Evolutionary conservation across 116 monocot species (phyloP).

Genomic region (Phalaenopsis hybrid): DNA sequence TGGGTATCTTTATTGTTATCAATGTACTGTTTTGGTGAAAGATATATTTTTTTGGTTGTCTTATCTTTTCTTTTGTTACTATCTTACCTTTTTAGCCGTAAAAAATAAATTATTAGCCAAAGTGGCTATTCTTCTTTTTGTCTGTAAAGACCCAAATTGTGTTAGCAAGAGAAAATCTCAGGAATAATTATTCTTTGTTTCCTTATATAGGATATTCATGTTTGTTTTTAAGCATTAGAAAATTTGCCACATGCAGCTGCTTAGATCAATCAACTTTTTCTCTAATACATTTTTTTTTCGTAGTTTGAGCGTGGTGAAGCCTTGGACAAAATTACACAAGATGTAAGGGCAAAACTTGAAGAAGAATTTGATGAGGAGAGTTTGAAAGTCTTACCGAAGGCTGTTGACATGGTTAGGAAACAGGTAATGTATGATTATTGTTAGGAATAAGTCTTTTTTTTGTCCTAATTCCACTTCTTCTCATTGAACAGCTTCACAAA

Average conservation of each 20-base stretch:
- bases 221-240: not conserved
- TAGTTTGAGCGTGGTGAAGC: conserved; percentile 99
- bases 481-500: not conserved
- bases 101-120: not conserved
- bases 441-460: not conserved
- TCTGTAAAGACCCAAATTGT: not conserved
- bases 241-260: not conserved
- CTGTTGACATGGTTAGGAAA: conserved; percentile 83
- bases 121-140: not conserved
- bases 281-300: not conserved
- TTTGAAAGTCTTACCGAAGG: conserved; percentile 69
- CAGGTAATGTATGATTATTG: conserved; percentile 38
- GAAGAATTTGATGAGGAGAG: conserved; percentile 90
- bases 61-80: not conserved
- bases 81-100: not conserved
- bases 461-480: conserved; percentile 3
- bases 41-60: not conserved
- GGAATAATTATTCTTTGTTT: not conserved
- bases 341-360: conserved; percentile 72
- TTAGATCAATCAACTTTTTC: not conserved
- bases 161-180: not conserved
- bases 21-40: not conserved
- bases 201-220: not conserved
- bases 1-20: not conserved
- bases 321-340: conserved; percentile 80